phyloP scores from a whole-genome alignment of 176 grass and related monocot species.

The maize (Zea mays) region Zm-B73-REFERENCE-NAM-5.0 NC_050103.1:175396501-175397000 shows the following conservation, averaged over 20 bases:
- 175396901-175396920: too few relatives aligned
- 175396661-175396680: constrained; percentile 40
- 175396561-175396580: constrained; percentile 13
- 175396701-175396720: not conserved
- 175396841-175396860: too few relatives aligned
- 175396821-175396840: constrained; percentile 26
- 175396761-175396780: constrained; percentile 53
- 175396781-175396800: constrained; percentile 27
- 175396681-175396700: constrained; percentile 30
- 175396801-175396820: too few relatives aligned
- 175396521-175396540: not conserved
- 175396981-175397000: too few relatives aligned
- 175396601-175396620: not conserved
- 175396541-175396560: constrained; percentile 20
- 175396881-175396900: too few relatives aligned
- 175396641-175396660: constrained; percentile 54
- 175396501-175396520: too few relatives aligned
- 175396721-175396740: too few relatives aligned
- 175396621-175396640: constrained; percentile 54
- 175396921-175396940: too few relatives aligned
- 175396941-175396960: too few relatives aligned
- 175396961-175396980: too few relatives aligned
- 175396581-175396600: too few relatives aligned
- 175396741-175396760: not conserved
- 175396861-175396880: too few relatives aligned